Base-by-base conservation (phyloP, 129 eudicot species). In the Flaveria brownii region DNA sequence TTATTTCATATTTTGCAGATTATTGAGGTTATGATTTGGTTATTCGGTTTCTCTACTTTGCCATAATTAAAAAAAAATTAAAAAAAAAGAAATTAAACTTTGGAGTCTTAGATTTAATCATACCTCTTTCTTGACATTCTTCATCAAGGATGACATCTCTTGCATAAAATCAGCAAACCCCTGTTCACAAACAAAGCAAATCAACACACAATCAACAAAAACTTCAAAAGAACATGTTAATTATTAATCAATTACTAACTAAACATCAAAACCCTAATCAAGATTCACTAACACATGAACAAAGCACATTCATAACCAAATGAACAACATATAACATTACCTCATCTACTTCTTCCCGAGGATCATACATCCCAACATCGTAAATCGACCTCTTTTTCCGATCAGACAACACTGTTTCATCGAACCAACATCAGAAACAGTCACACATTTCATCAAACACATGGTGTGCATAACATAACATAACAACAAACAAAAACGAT, bases 111-210 rank as follows among this genome's bases (percentile, higher is more conserved):
- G 26, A 25, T 25, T 15, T 13, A 47, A 49, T 23, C 10, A 9
- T 82, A 93, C 98, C 97, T 94, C 96, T 88, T 78, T 85, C 71
- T 80, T 89, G 28, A 55, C 91, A 56, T 91, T 80, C 28, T 82
- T 54, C 82, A 94, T 83, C 11, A 91, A 93, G 23, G 93, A 87
- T 17, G 81, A 63, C 97, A 94, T 88, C 84, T 94, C 97, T 76
- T 87, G 86, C 57, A 94, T 54, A 79, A 94, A 91, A 86, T 91
- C 98, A 23, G 86, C 80, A 80, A 94, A 91, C 0, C 87, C 98
- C 98, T 93, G 14, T 1, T 49, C 5, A 77, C 2, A 71, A 65
- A 46, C 63, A 55, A 1, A 28, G 6, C 3, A 33, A 49, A 63
- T 39, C 23, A 15, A 33, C 20, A 56, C 9, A 11, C 11, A 33